Percentiles rank a stretch among this genome's conserved stretches.
phyloP scores from a whole-genome alignment of 2,329 filamentous ascomycete genomes.

The Fusarium brachygibbosum region DNA sequence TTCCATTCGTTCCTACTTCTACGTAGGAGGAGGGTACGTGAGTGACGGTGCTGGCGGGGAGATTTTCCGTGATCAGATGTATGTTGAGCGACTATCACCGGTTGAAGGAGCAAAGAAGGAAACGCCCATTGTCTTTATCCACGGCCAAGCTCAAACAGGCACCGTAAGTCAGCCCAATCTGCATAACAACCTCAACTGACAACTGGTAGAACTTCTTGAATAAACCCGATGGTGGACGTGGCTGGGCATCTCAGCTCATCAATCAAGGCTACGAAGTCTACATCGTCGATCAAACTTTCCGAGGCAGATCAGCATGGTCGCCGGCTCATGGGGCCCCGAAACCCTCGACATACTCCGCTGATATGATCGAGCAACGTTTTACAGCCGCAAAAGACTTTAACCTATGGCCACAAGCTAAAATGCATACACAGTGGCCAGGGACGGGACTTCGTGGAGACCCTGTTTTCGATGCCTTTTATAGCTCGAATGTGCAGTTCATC shows the following conservation, averaged over 20 bases:
- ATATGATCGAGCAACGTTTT: slow-evolving; percentile 41
- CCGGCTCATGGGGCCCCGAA: slow-evolving; percentile 31
- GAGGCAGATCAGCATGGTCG: slow-evolving; percentile 42
- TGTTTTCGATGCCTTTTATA: slow-evolving; percentile 43
- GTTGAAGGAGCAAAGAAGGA: slow-evolving; percentile 9
- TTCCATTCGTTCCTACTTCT: slow-evolving; percentile 38
- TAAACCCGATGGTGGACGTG: slow-evolving; percentile 42
- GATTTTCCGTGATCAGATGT: slow-evolving; percentile 45
- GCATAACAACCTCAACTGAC: accelerated
- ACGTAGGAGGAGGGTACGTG: slow-evolving; percentile 35
- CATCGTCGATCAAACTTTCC: slow-evolving; percentile 42
- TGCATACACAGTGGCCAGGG: slow-evolving; percentile 44
- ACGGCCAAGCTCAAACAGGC: slow-evolving; percentile 43
- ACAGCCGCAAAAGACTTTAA: slow-evolving; percentile 34
- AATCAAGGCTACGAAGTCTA: slow-evolving; percentile 44
- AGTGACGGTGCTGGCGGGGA: slow-evolving; percentile 39
- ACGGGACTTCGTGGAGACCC: slow-evolving; percentile 38
- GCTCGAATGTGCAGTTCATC: slow-evolving; percentile 44
- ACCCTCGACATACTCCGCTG: slow-evolving; percentile 35
- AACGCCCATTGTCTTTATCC: slow-evolving; percentile 39
- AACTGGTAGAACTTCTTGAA: slow-evolving; percentile 40
- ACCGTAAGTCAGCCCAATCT: slow-evolving; percentile 14
- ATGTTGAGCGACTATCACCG: slow-evolving; percentile 40
- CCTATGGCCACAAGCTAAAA: slow-evolving; percentile 40
- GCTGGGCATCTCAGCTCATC: slow-evolving; percentile 43